Conservation (phyloP, 805 yeast genomes). For the Wickerhamiella occidentalis region DNA sequence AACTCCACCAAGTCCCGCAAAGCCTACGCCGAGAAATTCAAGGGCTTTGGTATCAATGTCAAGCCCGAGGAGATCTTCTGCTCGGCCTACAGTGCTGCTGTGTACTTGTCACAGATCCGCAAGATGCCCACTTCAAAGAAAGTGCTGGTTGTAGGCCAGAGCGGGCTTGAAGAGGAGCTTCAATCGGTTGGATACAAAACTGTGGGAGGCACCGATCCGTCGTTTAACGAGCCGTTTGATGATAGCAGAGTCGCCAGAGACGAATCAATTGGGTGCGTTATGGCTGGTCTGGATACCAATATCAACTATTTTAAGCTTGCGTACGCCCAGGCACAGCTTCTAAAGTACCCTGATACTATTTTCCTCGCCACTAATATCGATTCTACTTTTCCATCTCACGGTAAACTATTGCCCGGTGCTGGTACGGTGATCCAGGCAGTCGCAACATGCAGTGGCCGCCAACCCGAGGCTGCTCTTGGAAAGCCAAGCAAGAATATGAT, state of each 20-base stretch:
- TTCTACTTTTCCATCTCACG: slow-evolving; percentile 86
- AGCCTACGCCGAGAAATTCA: slow-evolving; percentile 66
- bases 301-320: slow-evolving; percentile 76
- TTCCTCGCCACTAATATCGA: slow-evolving; percentile 92
- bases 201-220: slow-evolving; percentile 73
- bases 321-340: slow-evolving; percentile 66
- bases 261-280: slow-evolving; percentile 69
- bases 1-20: slow-evolving; percentile 84
- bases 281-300: slow-evolving; percentile 71
- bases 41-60: slow-evolving; percentile 40
- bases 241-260: slow-evolving; percentile 37
- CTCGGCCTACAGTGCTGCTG: slow-evolving; percentile 82
- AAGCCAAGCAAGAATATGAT: slow-evolving; percentile 86
- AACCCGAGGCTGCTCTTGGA: slow-evolving; percentile 75
- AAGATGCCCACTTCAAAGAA: slow-evolving; percentile 64
- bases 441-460: slow-evolving; percentile 61
- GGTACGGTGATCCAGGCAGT: slow-evolving; percentile 79
- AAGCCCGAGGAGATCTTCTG: slow-evolving; percentile 67
- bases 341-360: slow-evolving; percentile 43
- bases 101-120: slow-evolving; percentile 65
- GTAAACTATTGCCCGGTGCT: slow-evolving; percentile 82
- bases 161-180: slow-evolving; percentile 74
- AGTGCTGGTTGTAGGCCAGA: slow-evolving; percentile 82
- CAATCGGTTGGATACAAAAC: slow-evolving; percentile 58
- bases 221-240: slow-evolving; percentile 37